Evolutionary conservation across 139 green algal species (phyloP).

Genomic region (Chlamydomonas sp.): DNA sequence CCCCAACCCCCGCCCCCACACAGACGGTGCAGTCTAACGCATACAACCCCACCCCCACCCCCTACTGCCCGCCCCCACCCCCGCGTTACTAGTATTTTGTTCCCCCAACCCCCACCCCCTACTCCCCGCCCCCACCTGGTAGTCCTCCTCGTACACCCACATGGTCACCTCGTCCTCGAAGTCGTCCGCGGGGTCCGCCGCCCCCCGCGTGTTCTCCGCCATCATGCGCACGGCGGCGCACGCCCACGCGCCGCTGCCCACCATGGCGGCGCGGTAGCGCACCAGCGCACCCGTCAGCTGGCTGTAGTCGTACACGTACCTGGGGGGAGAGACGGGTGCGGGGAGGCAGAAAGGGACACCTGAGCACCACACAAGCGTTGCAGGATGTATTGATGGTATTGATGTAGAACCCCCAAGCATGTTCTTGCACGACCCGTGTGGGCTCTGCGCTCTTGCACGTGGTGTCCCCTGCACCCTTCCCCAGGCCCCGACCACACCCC

Average conservation of each 20-base stretch:
- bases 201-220: conserved; percentile 49
- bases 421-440: no score
- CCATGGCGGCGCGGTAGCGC: conserved; percentile 53
- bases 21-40: conserved; percentile 43
- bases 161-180: conserved; percentile 67
- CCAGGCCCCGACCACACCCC: no score
- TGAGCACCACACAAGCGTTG: no score
- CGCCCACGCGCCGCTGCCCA: conserved; percentile 71
- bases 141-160: conserved; percentile 66
- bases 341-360: no score
- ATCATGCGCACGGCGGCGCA: conserved; percentile 65
- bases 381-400: no score
- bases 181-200: conserved; percentile 48
- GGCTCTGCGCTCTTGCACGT: no score
- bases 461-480: neutral
- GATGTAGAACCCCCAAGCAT: no score
- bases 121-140: conserved; percentile 44
- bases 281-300: conserved; percentile 48
- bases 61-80: neutral
- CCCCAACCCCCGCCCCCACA: no score
- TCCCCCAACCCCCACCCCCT: no score
- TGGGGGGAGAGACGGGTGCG: conserved; percentile 4
- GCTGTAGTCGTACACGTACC: conserved; percentile 57
- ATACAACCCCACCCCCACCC: conserved; percentile 24
- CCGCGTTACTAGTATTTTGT: neutral